These are phyloP conservation scores for Lavandula angustifolia DNA, from an alignment of 257 asterid species.

Conservation along the genomic window DNA sequence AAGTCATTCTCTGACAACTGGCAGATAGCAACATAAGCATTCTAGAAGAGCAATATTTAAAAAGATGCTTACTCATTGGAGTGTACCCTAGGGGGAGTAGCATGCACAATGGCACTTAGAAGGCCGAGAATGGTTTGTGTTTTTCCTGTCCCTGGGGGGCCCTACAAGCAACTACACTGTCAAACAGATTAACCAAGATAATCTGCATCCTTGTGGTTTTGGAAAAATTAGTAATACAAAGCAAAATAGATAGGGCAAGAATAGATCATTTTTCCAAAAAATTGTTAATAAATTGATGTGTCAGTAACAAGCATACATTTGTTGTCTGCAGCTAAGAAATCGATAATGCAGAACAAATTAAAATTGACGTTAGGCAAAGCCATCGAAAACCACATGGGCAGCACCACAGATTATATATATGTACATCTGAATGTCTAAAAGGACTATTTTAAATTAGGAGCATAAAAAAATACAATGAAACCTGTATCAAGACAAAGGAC, in stretches of 20 bases:
- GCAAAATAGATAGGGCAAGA: conserved; percentile 20
- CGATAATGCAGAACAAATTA: not conserved
- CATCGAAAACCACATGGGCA: conserved; percentile 1
- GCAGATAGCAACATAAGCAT: conserved; percentile 27
- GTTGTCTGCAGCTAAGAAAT: not conserved
- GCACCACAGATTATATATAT: not conserved
- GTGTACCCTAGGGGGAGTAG: conserved; percentile 92
- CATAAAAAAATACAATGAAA: conserved; percentile 42
- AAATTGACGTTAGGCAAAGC: conserved; percentile 5
- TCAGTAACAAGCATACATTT: not conserved
- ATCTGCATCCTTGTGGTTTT: conserved; percentile 15
- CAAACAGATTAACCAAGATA: conserved; percentile 32
- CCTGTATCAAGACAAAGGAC: conserved; percentile 90
- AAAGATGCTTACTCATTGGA: conserved; percentile 53
- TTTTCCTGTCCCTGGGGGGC: conserved; percentile 99
- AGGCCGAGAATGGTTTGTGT: conserved; percentile 97
- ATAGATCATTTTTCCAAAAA: conserved; percentile 1
- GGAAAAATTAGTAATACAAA: conserved; percentile 15
- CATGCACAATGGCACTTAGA: conserved; percentile 94
- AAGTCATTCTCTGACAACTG: conserved; percentile 23
- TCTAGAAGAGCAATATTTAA: conserved; percentile 14
- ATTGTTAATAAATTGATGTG: not conserved
- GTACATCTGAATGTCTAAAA: not conserved
- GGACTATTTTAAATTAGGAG: conserved; percentile 10
- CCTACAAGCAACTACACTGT: conserved; percentile 56